Evolutionary conservation across 768 basidiomycete species (phyloP).

Genomic region (Psilocybe azurescens): DNA sequence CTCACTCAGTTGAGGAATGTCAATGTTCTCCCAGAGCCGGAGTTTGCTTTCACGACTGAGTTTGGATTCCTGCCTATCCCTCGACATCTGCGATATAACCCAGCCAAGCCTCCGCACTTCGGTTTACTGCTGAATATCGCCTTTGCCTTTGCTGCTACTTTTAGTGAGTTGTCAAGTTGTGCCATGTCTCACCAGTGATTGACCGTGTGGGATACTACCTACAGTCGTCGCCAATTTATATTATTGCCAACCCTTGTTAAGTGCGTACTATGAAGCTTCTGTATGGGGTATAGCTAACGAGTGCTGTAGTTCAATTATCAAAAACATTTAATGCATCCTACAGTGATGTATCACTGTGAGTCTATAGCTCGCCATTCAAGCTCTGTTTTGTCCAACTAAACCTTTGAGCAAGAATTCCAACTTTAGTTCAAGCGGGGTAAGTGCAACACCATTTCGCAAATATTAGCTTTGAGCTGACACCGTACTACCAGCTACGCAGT

Average conservation of each 20-base stretch:
- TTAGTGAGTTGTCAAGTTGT: slow-evolving; percentile 39
- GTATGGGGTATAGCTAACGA: not conserved
- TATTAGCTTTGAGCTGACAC: not conserved
- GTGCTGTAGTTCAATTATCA: slow-evolving; percentile 44
- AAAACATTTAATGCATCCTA: slow-evolving; percentile 42
- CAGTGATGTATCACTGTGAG: slow-evolving; percentile 43
- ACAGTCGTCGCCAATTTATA: slow-evolving; percentile 78
- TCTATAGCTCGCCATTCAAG: not conserved
- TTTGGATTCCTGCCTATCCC: slow-evolving; percentile 74
- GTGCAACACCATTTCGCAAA: slow-evolving; percentile 2
- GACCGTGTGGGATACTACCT: not conserved
- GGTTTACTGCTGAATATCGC: slow-evolving; percentile 56
- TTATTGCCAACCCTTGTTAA: slow-evolving; percentile 82
- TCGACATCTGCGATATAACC: slow-evolving; percentile 53
- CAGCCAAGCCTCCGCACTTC: slow-evolving; percentile 55
- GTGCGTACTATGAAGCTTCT: slow-evolving; percentile 39
- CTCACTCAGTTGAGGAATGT: not conserved
- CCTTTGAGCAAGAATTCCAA: slow-evolving; percentile 55
- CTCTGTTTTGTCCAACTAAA: not conserved
- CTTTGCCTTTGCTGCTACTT: slow-evolving; percentile 70
- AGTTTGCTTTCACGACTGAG: slow-evolving; percentile 40
- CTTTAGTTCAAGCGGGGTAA: slow-evolving; percentile 72
- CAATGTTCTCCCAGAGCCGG: not conserved
- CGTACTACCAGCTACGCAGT: slow-evolving; percentile 59
- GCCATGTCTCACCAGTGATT: not conserved